Conservation (phyloP, 108 stramenopile genomes). For the Fragilaria radians region DNA sequence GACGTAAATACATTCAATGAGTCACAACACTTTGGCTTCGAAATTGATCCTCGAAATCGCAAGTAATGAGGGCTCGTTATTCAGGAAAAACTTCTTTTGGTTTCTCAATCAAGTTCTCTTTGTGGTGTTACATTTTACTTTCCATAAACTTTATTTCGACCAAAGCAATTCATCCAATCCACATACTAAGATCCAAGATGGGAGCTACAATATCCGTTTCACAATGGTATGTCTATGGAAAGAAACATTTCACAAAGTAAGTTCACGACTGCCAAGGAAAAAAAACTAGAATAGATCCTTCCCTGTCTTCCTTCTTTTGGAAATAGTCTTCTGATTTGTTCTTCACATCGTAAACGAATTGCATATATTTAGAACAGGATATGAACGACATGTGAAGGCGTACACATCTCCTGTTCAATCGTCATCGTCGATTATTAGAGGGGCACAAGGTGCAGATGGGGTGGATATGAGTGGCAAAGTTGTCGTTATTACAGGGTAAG, state of each 20-base stretch:
- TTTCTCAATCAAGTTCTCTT: too few relatives aligned
- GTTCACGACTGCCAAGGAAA: too few relatives aligned
- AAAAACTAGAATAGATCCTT: too few relatives aligned
- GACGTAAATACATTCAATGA: too few relatives aligned
- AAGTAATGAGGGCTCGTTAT: too few relatives aligned
- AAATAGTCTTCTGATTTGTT: not conserved
- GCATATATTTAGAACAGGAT: conserved; percentile 48
- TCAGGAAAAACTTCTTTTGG: too few relatives aligned
- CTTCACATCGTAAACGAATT: conserved; percentile 1
- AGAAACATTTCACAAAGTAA: conserved; percentile 64
- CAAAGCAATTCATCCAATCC: too few relatives aligned
- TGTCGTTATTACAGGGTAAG: conserved; percentile 60
- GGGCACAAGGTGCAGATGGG: conserved; percentile 43
- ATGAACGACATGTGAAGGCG: conserved; percentile 44
- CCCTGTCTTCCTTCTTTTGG: not conserved
- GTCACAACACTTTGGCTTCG: too few relatives aligned
- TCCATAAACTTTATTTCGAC: too few relatives aligned
- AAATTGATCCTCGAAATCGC: too few relatives aligned
- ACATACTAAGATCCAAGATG: conserved; percentile 21
- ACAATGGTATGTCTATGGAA: conserved; percentile 70
- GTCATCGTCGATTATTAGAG: conserved; percentile 26
- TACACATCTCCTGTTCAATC: conserved; percentile 63
- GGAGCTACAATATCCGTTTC: conserved; percentile 46
- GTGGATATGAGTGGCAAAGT: conserved; percentile 65
- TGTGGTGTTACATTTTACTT: too few relatives aligned